Evolutionary conservation across 73 alveolate genomes (phyloP).

Genomic region (Paramecium tetraurelia): DNA sequence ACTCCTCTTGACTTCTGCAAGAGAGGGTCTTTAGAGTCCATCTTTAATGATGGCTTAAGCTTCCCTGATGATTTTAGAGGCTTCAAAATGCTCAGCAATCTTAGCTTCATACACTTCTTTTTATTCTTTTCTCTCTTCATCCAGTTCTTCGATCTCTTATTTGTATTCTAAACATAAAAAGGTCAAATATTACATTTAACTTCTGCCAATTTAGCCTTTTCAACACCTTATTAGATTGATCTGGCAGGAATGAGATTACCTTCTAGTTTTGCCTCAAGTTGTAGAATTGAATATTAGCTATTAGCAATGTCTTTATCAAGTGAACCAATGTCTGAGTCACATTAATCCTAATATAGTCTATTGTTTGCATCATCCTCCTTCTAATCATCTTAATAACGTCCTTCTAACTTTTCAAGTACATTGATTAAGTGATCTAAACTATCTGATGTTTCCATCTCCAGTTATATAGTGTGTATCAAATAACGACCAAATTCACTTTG

Average conservation of each 20-base stretch:
- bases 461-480: not conserved
- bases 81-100: conserved; percentile 44
- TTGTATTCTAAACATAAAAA: not conserved
- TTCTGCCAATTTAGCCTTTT: conserved; percentile 24
- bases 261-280: conserved; percentile 32
- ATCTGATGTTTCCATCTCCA: conserved; percentile 49
- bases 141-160: not conserved
- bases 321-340: conserved; percentile 23
- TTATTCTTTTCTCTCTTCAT: conserved; percentile 43
- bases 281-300: not conserved
- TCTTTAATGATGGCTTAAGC: conserved; percentile 39
- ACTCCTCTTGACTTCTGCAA: not conserved
- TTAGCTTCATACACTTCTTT: conserved; percentile 1
- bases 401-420: not conserved
- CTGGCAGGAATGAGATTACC: conserved; percentile 19
- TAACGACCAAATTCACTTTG: conserved; percentile 7
- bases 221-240: conserved; percentile 23
- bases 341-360: not conserved
- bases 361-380: conserved; percentile 47
- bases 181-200: not conserved
- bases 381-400: conserved; percentile 4
- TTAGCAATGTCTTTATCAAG: conserved; percentile 34
- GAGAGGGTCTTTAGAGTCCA: not conserved
- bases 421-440: conserved; percentile 6
- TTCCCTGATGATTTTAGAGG: conserved; percentile 16